Evolutionary conservation across 805 yeast species (phyloP), one percentile per base, ranked within the genome.

Genomic region (Kazachstania martiniae): DNA sequence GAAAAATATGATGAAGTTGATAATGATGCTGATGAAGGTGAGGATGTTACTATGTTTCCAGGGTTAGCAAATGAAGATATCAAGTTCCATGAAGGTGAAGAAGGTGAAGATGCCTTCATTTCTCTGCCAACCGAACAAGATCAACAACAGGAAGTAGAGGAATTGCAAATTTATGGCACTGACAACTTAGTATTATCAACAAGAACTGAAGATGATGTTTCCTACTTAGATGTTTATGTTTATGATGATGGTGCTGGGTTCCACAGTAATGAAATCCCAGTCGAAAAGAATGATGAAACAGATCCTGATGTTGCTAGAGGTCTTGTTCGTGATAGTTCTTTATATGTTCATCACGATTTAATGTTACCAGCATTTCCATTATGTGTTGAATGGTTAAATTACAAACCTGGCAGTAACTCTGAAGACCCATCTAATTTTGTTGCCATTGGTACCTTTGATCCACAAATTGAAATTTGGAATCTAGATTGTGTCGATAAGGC

Each of bases 351-450:
- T 54, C 98, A 91, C 58, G 98, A 91, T 56, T 61, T 89, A 45
- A 85, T 91, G 95, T 68, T 91, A 39, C 98, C 98, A 1, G 81
- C 95, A 2, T 89, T 91, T 69, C 98, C 98, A 26, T 68, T 91
- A 39, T 85, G 96, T 55, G 87, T 87, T 21, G 98, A 91, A 59
- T 89, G 97, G 97, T 57, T 91, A 41, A 81, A 84, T 56, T 81
- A 70, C 55, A 68, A 65, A 39, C 89, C 93, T 21, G 70, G 66
- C 10, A 62, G 58, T n/a, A n/a, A n/a, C n/a, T 9, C 13, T 10
- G 62, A 63, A 22, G 63, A 62, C 26, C 61, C 59, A 15, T 95
- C 94, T 8, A 91, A 86, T 59, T 86, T 84, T 59, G 97, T 94
- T 2, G 98, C 98, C 10, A 66, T 91, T 42, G 97, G 97, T 53